Evolutionary conservation across 2,329 filamentous ascomycete species (phyloP), one percentile per base, ranked within the genome.

Genomic region (Paracoccidioides brasiliensis): DNA sequence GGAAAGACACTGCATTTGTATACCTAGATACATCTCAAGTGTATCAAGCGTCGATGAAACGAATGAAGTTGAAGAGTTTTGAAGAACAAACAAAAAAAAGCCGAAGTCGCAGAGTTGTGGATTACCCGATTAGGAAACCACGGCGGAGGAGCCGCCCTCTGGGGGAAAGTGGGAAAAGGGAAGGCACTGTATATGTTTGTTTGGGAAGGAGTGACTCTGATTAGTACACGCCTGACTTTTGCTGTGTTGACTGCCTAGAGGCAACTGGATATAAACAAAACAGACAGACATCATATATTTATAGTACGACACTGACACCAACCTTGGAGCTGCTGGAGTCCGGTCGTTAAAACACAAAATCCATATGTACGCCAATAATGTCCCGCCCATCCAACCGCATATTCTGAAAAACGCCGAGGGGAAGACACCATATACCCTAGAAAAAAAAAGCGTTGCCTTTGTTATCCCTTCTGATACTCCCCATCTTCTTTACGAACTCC

Each of bases 361-460:
- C 12, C 15, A 35, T 14, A 33, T 53, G 12, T 30, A 22, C 22
- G 22, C 22, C 22, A 22, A 22, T 22, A 22, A 22, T 22, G 22
- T 22, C 22, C 22, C 22, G 22, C 22, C 22, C 22, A 53, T 35
- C 52, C 41, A 43, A n/a, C 40, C 52, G 33, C 32, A 10, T 28
- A 15, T 50, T 4, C 22, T 22, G 22, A 22, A 28, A 52, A 44
- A 44, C 30, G 48, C 38, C 28, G 54, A 9, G 22, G 5, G 42
- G 4, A 37, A 38, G 28, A 51, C 22, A 22, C 22, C 22, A 22
- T 22, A n/a, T 33, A 15, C 8, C 33, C 43, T 80, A 79, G 68
- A 90, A 91, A 77, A 98, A 98, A 70, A 96, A 96, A 0, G 88
- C 83, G 71, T 98, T 98, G 10, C 93, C 93, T 55, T 89, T 84